Evolutionary conservation across 139 green algal species (phyloP).

Genomic region (Volvox africanus): DNA sequence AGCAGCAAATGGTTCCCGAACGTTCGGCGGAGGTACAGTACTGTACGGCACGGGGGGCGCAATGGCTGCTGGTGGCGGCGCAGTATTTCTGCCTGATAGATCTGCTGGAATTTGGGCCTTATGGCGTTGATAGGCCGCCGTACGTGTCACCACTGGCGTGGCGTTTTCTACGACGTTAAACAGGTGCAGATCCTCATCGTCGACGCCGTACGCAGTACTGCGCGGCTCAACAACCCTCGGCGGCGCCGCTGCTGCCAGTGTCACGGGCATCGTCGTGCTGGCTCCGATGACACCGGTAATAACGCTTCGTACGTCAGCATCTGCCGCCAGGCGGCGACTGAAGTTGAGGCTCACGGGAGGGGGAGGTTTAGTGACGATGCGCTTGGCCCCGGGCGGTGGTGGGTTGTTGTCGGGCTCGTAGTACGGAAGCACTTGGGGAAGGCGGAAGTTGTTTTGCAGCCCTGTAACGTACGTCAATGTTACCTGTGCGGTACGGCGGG

Average conservation of each 20-base stretch:
- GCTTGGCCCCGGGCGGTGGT: constrained; percentile 10
- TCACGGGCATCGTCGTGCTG: background rate
- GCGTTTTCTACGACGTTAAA: background rate
- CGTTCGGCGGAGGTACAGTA: background rate
- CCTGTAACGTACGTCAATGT: constrained; percentile 25
- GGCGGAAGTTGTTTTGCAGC: background rate
- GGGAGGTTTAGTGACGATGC: background rate
- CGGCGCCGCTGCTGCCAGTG: background rate
- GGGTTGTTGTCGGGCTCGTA: background rate
- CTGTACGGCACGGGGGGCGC: background rate
- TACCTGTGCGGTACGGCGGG: background rate
- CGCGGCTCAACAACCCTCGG: background rate
- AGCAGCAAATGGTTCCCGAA: background rate
- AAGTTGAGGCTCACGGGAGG: background rate
- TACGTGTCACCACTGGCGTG: background rate
- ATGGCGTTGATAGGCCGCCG: too few relatives aligned
- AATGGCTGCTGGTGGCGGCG: too few relatives aligned
- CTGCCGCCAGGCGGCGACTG: background rate
- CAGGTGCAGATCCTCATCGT: background rate
- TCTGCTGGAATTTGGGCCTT: too few relatives aligned
- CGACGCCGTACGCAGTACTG: background rate
- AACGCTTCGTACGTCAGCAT: background rate
- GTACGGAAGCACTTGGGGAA: background rate
- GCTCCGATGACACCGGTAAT: background rate
- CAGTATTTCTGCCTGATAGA: too few relatives aligned